Conservation (phyloP, 306 rosid genomes). For the Casuarina glauca region DNA sequence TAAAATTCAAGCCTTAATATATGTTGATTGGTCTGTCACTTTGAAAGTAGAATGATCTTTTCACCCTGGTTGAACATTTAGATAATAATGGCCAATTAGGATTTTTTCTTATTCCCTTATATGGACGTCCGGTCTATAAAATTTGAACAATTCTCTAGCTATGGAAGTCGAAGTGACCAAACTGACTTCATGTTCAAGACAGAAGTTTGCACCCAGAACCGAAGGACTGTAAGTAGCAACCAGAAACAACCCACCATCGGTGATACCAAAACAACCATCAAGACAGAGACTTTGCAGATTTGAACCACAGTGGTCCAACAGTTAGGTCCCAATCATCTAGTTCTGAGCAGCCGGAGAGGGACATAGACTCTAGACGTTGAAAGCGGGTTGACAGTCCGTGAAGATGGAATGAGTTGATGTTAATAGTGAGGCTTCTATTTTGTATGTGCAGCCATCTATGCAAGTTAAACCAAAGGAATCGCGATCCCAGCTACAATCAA, state of each 20-base stretch:
- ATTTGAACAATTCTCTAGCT: slow-evolving; percentile 60
- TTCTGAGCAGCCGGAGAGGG: slow-evolving; percentile 56
- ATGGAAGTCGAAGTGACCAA: slow-evolving; percentile 20
- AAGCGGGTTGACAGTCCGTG: slow-evolving; percentile 53
- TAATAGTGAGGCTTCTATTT: slow-evolving; percentile 38
- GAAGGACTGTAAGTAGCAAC: slow-evolving; percentile 49
- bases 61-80: slow-evolving; percentile 26
- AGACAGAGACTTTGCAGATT: slow-evolving; percentile 46
- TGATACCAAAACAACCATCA: slow-evolving; percentile 54
- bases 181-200: slow-evolving; percentile 49
- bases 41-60: slow-evolving; percentile 10
- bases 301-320: slow-evolving; percentile 46
- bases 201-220: slow-evolving; percentile 51
- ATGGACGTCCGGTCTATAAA: slow-evolving; percentile 43
- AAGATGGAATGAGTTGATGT: slow-evolving; percentile 36
- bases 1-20: no score
- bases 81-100: slow-evolving; percentile 41
- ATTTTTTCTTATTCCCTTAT: slow-evolving; percentile 46
- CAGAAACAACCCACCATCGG: slow-evolving; percentile 50
- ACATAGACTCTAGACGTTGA: slow-evolving; percentile 54
- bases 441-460: slow-evolving; percentile 55
- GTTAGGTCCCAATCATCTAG: slow-evolving; percentile 49
- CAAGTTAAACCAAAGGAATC: slow-evolving; percentile 73
- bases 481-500: slow-evolving; percentile 43
- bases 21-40: not conserved